Percentiles rank a stretch among this genome's conserved stretches.
These are phyloP conservation scores for Dactylellina haptotyla DNA, from an alignment of 2,329 filamentous ascomycete genomes.

Conservation along the genomic window DNA sequence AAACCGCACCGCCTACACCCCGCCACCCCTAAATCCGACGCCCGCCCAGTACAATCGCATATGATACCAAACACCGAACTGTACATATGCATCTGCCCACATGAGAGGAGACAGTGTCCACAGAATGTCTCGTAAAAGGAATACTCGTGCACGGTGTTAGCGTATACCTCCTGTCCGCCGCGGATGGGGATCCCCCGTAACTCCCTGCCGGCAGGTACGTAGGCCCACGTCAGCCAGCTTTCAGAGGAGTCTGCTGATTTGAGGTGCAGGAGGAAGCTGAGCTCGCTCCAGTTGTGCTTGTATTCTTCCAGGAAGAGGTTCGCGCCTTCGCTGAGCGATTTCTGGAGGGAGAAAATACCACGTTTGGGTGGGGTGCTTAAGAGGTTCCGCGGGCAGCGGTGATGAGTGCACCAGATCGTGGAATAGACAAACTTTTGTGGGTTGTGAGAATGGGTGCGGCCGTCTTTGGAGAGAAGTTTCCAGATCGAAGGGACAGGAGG, in stretches of 20 bases:
- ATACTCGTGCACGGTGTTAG: slow-evolving; percentile 25
- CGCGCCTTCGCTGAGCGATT: neutral
- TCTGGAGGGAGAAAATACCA: neutral
- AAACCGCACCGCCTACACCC: slow-evolving; percentile 28
- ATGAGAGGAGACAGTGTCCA: slow-evolving; percentile 14
- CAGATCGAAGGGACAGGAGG: neutral
- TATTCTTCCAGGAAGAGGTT: slow-evolving; percentile 36
- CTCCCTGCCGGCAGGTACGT: slow-evolving; percentile 5
- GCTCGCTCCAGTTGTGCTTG: slow-evolving; percentile 13
- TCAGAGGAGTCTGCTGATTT: neutral
- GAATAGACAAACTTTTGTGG: slow-evolving; percentile 17
- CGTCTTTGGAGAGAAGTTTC: slow-evolving; percentile 12
- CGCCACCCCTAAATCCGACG: slow-evolving; percentile 4
- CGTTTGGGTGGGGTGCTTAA: neutral
- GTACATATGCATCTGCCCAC: neutral
- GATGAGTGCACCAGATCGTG: slow-evolving; percentile 39
- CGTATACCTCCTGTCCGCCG: slow-evolving; percentile 20
- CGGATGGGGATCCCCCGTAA: slow-evolving; percentile 12
- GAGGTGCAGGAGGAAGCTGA: slow-evolving; percentile 3
- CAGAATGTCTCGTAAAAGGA: slow-evolving; percentile 28
- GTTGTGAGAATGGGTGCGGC: neutral
- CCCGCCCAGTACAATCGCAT: slow-evolving; percentile 8
- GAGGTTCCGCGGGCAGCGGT: slow-evolving; percentile 25
- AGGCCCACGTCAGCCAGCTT: slow-evolving; percentile 1
- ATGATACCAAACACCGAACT: slow-evolving; percentile 18